These are phyloP conservation scores for Pontederia crassipes DNA, from an alignment of 176 grass and related monocot genomes.

Conservation along the genomic window DNA sequence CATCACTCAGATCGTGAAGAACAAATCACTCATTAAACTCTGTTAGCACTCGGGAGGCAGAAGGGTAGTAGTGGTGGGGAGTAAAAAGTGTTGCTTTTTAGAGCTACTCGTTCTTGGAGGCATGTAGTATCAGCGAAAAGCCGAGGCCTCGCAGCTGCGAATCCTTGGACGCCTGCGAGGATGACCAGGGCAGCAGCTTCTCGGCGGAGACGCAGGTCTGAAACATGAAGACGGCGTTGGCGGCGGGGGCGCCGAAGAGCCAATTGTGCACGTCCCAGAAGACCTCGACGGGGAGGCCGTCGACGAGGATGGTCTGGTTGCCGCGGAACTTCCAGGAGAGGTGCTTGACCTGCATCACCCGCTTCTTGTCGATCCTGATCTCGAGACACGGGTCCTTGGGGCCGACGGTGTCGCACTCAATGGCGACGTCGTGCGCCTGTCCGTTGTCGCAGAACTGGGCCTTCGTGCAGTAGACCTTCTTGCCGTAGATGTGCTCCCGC, in stretches of 20 bases:
- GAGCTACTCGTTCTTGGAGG: conserved; percentile 58
- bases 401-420: conserved; percentile 38
- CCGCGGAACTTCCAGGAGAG: conserved; percentile 61
- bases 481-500: conserved; percentile 59
- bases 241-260: conserved; percentile 38
- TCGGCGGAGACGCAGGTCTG: conserved; percentile 49
- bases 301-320: conserved; percentile 61
- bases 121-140: conserved; percentile 51
- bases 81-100: conserved; percentile 32
- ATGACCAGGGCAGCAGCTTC: conserved; percentile 50
- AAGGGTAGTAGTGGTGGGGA: not conserved
- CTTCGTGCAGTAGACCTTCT: conserved; percentile 50
- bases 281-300: conserved; percentile 59
- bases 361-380: conserved; percentile 56
- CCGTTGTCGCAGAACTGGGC: conserved; percentile 56
- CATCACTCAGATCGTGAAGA: conserved; percentile 2
- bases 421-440: conserved; percentile 42
- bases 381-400: conserved; percentile 59
- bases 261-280: conserved; percentile 70
- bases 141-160: conserved; percentile 42
- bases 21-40: conserved; percentile 30
- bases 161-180: conserved; percentile 48
- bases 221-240: conserved; percentile 71
- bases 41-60: conserved; percentile 31
- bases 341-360: conserved; percentile 53